Base-by-base conservation (phyloP, 768 basidiomycete genomes). In the Hysterangium stoloniferum region DNA sequence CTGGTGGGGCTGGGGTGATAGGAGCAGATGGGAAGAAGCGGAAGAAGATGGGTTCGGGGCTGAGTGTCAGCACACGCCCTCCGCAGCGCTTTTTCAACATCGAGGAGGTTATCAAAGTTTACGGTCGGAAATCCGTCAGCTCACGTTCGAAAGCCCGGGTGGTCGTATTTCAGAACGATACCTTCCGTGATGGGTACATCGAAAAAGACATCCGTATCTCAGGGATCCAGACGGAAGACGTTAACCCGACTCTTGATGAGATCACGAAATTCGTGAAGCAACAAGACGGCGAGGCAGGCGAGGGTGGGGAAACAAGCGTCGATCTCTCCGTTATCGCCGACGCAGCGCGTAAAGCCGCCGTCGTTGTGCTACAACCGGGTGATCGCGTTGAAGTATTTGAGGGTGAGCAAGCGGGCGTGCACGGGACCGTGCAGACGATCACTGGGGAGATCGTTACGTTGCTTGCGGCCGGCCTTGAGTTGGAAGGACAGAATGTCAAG, bases 371-470 rank as follows among this genome's bases (percentile, higher is more conserved):
- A n/a, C 92, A 96, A 62, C 96, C 96, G 0, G 96, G 96, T 42
- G 96, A 99, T 68, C 89, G 92, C 57, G 82, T 99, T 40, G 96
- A 99, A 63, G 91, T 98, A 12, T 93, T 93, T 59, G 93, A 97
- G 64, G 96, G 96, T 36, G 93, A 97, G 66, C 93, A 97, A 63
- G 75, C 86, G 6, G 96, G 96, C 54, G 78, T 96, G 7, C 82
- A 91, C 55, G 96, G 96, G 66, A 78, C 86, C 9, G 90, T 99
- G 24, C 90, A 94, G 54, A 84, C 90, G 48, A 88, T 98, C 56
- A 74, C 77, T 27, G 80, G 84, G 56, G 93, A 98, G 53, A 78
- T 92, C 9, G 89, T 98, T 29, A 81, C 84, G 1, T 79, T 99
- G 54, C 80, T 80, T 29, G 87, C 87, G 2, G 70, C 80, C 24